Evolutionary conservation across 2,329 filamentous ascomycete species (phyloP), one percentile per base, ranked within the genome.

Genomic region (Tolypocladium ophioglossoides): DNA sequence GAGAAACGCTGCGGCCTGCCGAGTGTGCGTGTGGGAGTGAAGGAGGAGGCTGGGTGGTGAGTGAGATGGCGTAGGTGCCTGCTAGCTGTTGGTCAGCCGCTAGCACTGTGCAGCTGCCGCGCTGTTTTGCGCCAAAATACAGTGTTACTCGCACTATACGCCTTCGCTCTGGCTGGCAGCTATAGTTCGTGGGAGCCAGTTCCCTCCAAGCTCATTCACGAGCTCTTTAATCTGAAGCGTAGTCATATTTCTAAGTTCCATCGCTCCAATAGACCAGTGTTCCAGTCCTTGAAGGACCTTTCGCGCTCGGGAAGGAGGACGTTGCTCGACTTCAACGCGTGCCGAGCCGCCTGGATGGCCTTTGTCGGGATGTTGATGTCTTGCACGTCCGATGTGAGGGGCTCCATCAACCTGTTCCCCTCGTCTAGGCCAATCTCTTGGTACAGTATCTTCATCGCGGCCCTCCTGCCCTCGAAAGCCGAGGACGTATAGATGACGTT

Each of bases 261-360:
- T 51, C 68, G 63, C 46, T 78, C 75, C 56, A 89, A 63, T 20
- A 89, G 64, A 2, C 83, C 84, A 6, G 89, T 82, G 30, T 77
- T 76, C 85, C 85, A 90, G n/a, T 77, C 79, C 63, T 80, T 75
- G 59, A 87, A 86, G 32, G 61, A 70, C 54, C 81, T 74, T 56
- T 85, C 80, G 10, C 71, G 71, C 0, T 59, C 64, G 1, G 86
- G 85, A 10, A 89, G 64, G 18, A 82, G 63, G 3, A 57, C 44
- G 38, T 75, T 79, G 58, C 78, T 83, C 9, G 62, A 63, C 12
- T 70, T 63, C 30, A 90, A 68, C 11, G 66, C 69, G 7, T 62
- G 57, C 1, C 66, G 59, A 8, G 85, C 66, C 34, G 70, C 69
- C 6, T 64, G 55, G 32, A 85, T 79, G 5, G 80, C 73, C 5